A percentile compares a stretch with the other conserved stretches of the same genome.
These are phyloP conservation scores for Alternaria ventricosa DNA, from an alignment of 2,329 filamentous ascomycete genomes.

Conservation along the genomic window DNA sequence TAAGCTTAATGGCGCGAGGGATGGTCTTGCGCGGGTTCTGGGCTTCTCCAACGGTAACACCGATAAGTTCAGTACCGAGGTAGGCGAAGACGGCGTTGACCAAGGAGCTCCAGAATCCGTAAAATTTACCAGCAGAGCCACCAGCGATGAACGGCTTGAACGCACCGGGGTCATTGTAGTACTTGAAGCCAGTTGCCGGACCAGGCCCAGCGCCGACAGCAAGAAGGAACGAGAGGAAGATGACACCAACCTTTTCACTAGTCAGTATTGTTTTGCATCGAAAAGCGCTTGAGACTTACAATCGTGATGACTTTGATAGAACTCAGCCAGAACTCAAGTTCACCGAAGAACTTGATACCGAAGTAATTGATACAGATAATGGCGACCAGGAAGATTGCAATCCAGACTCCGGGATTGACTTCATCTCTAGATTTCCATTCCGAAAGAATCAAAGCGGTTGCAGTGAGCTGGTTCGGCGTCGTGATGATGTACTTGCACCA, in stretches of 20 bases:
- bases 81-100: constrained; percentile 82
- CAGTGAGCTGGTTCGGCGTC: constrained; percentile 84
- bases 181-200: constrained; percentile 53
- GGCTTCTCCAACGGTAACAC: constrained; percentile 79
- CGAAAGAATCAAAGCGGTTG: constrained; percentile 77
- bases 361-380: constrained; percentile 57
- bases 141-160: constrained; percentile 50
- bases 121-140: constrained; percentile 50
- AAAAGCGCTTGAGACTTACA: constrained; percentile 13
- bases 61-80: constrained; percentile 73
- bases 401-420: constrained; percentile 81
- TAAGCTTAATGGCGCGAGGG: constrained; percentile 78
- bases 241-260: constrained; percentile 46
- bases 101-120: constrained; percentile 69
- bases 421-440: constrained; percentile 72
- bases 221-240: constrained; percentile 53
- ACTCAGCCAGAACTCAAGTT: constrained; percentile 59
- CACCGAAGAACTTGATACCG: constrained; percentile 64
- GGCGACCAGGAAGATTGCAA: constrained; percentile 62
- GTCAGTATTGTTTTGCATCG: neutral
- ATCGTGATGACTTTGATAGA: constrained; percentile 56
- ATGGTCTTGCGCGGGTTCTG: constrained; percentile 80
- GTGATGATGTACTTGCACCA: constrained; percentile 82
- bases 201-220: constrained; percentile 53
- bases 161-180: constrained; percentile 54